These are phyloP conservation scores for Picea engelmannii DNA, from an alignment of 83 land plant species.

Conservation along the genomic window DNA sequence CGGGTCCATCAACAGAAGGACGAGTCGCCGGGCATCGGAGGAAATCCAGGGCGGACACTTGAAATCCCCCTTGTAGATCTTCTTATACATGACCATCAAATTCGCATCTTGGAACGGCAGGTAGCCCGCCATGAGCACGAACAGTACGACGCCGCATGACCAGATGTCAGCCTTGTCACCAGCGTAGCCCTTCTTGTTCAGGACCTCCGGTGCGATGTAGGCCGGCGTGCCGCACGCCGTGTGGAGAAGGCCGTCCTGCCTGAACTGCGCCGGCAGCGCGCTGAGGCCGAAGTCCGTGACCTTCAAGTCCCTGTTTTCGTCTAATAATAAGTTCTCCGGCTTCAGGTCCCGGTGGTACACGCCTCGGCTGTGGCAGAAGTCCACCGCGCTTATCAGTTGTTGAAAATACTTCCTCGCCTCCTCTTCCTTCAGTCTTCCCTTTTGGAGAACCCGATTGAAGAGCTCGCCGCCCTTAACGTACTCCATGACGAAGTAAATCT, in stretches of 20 bases:
- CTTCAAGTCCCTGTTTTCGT: slow-evolving; percentile 46
- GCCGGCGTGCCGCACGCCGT: slow-evolving; percentile 75
- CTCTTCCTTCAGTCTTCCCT: too few relatives aligned
- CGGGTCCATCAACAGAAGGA: slow-evolving; percentile 43
- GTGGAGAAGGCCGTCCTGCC: slow-evolving; percentile 45
- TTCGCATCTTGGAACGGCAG: too few relatives aligned
- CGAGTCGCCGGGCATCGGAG: slow-evolving; percentile 24
- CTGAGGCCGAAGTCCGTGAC: slow-evolving; percentile 60
- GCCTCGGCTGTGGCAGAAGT: too few relatives aligned
- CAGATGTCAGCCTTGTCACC: slow-evolving; percentile 58
- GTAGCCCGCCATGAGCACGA: too few relatives aligned
- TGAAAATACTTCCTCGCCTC: too few relatives aligned
- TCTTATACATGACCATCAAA: too few relatives aligned
- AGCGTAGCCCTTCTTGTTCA: slow-evolving; percentile 55
- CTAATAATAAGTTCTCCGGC: too few relatives aligned
- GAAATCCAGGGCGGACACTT: slow-evolving; percentile 61
- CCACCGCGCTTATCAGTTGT: too few relatives aligned
- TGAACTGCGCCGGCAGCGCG: slow-evolving; percentile 29
- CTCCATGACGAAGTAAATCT: too few relatives aligned
- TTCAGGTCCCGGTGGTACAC: too few relatives aligned
- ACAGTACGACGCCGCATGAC: slow-evolving; percentile 74
- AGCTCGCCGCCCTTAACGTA: too few relatives aligned
- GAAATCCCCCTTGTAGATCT: slow-evolving; percentile 60
- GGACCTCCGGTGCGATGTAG: slow-evolving; percentile 67
- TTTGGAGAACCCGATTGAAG: too few relatives aligned